Evolutionary conservation across 2,329 filamentous ascomycete species (phyloP).

Genomic region (Didymella keratinophila): DNA sequence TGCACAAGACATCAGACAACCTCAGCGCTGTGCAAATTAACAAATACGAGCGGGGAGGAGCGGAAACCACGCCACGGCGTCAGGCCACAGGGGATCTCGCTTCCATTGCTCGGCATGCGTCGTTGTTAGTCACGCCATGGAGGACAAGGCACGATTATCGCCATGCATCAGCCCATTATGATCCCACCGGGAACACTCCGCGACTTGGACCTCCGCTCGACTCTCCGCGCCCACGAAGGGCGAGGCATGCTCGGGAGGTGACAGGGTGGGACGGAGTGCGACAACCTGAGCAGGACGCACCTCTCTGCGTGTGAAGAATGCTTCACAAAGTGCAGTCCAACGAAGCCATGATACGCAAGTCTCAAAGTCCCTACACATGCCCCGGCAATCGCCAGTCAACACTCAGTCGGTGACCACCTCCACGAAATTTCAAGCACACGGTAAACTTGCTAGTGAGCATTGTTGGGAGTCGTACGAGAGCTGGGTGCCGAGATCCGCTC

Average conservation of each 20-base stretch:
- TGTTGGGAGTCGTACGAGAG: background rate
- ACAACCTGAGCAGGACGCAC: background rate
- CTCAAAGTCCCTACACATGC: no score
- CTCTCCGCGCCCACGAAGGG: background rate
- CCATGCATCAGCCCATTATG: constrained; percentile 14
- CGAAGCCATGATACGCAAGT: no score
- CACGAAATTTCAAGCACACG: background rate
- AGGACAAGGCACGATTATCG: constrained; percentile 7
- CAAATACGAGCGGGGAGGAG: constrained; percentile 38
- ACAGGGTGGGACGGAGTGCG: constrained; percentile 10
- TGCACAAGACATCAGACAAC: constrained; percentile 3
- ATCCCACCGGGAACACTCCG: constrained; percentile 1
- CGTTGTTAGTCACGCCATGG: constrained; percentile 25
- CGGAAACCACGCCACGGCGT: constrained; percentile 26
- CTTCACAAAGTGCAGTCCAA: background rate
- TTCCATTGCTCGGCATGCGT: constrained; percentile 22
- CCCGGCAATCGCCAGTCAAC: background rate
- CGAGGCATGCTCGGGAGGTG: background rate
- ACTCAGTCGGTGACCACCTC: background rate
- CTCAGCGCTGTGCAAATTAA: constrained; percentile 27
- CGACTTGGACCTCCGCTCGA: constrained; percentile 1
- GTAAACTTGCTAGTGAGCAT: background rate
- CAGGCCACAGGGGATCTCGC: constrained; percentile 10
- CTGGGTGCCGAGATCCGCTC: constrained; percentile 11
- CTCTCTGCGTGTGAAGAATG: background rate